These are phyloP conservation scores for Meira nashicola DNA, from an alignment of 1,284 basidiomycete species.

Conservation along the genomic window DNA sequence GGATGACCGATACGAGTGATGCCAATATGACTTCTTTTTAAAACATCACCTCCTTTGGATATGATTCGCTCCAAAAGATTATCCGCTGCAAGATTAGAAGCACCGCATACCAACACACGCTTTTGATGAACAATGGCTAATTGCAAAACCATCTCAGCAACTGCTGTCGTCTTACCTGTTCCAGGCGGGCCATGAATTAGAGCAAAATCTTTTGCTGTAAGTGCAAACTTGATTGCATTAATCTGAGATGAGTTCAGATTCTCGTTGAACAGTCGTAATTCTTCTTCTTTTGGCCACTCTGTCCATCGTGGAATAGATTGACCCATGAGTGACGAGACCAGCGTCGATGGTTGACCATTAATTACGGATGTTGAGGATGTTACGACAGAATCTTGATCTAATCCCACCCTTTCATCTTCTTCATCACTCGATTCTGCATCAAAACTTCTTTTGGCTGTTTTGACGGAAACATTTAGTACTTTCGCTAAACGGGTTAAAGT, in stretches of 20 bases:
- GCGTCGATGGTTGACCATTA: background rate
- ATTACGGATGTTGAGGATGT: background rate
- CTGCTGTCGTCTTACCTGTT: constrained; percentile 46
- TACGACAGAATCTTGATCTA: background rate
- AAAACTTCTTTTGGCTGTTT: constrained; percentile 4
- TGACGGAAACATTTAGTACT: constrained; percentile 17
- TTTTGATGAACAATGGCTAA: constrained; percentile 52
- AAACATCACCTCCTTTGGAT: constrained; percentile 21
- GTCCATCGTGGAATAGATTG: constrained; percentile 1
- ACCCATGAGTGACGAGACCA: background rate
- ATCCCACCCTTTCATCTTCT: too few species aligned
- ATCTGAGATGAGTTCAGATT: constrained; percentile 78
- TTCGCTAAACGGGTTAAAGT: constrained; percentile 29
- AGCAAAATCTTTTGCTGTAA: constrained; percentile 69
- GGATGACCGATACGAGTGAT: constrained; percentile 60
- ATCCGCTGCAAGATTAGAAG: constrained; percentile 79
- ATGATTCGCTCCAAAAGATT: constrained; percentile 41
- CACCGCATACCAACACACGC: constrained; percentile 75
- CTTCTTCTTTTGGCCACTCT: too few species aligned
- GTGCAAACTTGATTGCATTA: constrained; percentile 69
- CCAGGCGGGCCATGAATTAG: constrained; percentile 96
- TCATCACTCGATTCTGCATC: constrained; percentile 18
- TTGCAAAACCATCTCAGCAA: constrained; percentile 57
- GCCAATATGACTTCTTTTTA: constrained; percentile 24
- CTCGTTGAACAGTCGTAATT: constrained; percentile 65